These are phyloP conservation scores for Stagonosporopsis tanaceti DNA, from an alignment of 2,329 filamentous ascomycete species.

Conservation along the genomic window DNA sequence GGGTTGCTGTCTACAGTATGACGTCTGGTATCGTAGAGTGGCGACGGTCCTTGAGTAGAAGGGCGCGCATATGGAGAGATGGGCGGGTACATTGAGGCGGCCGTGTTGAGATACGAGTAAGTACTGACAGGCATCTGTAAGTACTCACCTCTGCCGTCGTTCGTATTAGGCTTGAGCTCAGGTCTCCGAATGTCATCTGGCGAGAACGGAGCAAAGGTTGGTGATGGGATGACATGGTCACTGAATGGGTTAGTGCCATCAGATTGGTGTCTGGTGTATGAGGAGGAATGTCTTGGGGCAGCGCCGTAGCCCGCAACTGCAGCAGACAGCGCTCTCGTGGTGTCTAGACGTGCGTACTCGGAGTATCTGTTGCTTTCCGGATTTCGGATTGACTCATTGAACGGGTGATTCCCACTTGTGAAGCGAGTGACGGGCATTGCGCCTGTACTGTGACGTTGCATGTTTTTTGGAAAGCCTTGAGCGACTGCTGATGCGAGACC, in stretches of 20 bases:
- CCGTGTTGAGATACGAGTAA: conserved; percentile 25
- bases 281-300: conserved; percentile 15
- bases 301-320: conserved; percentile 23
- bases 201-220: conserved; percentile 30
- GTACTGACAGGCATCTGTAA: conserved; percentile 26
- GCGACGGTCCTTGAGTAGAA: conserved; percentile 13
- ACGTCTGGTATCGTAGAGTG: conserved; percentile 1
- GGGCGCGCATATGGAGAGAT: conserved; percentile 32
- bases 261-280: conserved; percentile 8
- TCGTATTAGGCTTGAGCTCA: conserved; percentile 7
- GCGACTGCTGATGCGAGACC: not conserved
- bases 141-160: conserved; percentile 29
- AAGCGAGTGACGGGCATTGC: conserved; percentile 12
- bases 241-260: conserved; percentile 21
- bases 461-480: not conserved
- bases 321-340: conserved; percentile 20
- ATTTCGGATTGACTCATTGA: conserved; percentile 17
- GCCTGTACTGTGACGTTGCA: conserved; percentile 13
- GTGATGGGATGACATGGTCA: conserved; percentile 32
- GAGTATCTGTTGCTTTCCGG: conserved; percentile 17
- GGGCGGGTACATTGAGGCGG: conserved; percentile 30
- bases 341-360: conserved; percentile 15
- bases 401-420: conserved; percentile 23
- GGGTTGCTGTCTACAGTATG: conserved; percentile 27
- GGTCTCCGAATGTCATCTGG: conserved; percentile 25